phyloP scores from a whole-genome alignment of 2,329 filamentous ascomycete genomes.

The Aureobasidium uvarum region DNA sequence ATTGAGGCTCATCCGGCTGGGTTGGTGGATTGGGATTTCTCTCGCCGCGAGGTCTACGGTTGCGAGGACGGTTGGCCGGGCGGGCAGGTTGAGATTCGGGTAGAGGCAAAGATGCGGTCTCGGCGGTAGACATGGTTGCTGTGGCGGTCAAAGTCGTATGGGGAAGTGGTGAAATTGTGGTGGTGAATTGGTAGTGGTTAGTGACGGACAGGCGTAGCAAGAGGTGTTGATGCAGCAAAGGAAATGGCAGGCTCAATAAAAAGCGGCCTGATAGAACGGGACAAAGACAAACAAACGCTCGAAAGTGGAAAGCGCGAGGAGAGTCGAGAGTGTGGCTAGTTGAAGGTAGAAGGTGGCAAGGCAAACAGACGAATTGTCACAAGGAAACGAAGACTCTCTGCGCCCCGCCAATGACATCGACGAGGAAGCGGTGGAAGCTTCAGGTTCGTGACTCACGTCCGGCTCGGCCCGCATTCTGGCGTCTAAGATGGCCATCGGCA shows the following conservation, averaged over 20 bases:
- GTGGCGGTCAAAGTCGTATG: neutral
- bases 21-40: neutral
- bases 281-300: slow-evolving; percentile 17
- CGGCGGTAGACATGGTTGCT: slow-evolving; percentile 17
- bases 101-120: slow-evolving; percentile 13
- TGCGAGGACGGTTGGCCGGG: slow-evolving; percentile 1
- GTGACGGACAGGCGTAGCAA: neutral
- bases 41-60: slow-evolving; percentile 12
- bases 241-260: slow-evolving; percentile 27
- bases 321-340: slow-evolving; percentile 1
- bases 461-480: slow-evolving; percentile 12
- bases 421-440: too few relatives aligned
- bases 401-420: slow-evolving; percentile 24
- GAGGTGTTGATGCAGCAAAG: slow-evolving; percentile 1
- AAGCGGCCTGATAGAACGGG: slow-evolving; percentile 25
- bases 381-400: slow-evolving; percentile 13
- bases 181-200: neutral
- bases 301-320: neutral
- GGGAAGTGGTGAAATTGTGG: neutral
- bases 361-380: slow-evolving; percentile 4
- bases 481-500: neutral
- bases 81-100: neutral
- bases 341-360: slow-evolving; percentile 17
- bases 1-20: neutral
- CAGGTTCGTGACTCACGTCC: slow-evolving; percentile 17